phyloP scores from a whole-genome alignment of 139 green algal species.

The Protoeuglena noctilucae region DNA sequence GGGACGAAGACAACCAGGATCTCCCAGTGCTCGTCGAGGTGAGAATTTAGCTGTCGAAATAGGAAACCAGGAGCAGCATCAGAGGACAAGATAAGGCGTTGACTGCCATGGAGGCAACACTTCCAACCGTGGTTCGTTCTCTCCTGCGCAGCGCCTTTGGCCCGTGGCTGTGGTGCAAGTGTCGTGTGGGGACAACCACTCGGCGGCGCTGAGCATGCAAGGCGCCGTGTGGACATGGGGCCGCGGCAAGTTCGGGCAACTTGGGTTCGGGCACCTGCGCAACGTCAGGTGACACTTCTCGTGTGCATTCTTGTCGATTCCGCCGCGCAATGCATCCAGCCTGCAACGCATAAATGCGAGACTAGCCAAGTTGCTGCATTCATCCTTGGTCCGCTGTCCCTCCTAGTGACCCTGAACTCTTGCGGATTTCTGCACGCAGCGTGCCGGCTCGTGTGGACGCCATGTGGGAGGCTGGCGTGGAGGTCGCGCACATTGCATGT shows the following conservation, averaged over 20 bases:
- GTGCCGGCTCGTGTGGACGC: constrained; percentile 21
- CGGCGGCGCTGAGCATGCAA: constrained; percentile 28
- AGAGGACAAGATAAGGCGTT: no score
- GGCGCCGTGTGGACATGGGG: constrained; percentile 59
- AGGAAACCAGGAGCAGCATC: no score
- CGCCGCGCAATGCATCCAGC: not conserved
- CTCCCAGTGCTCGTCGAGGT: constrained; percentile 17
- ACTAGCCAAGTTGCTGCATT: no score
- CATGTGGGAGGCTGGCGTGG: constrained; percentile 13
- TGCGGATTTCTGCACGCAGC: no score
- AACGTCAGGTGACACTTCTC: no score
- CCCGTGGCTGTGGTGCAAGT: constrained; percentile 32
- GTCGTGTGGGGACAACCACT: constrained; percentile 52
- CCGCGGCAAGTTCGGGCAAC: constrained; percentile 42
- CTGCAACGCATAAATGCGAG: no score
- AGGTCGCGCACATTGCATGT: constrained; percentile 26
- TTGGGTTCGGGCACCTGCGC: constrained; percentile 40
- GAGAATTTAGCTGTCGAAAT: no score
- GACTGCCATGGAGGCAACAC: no score
- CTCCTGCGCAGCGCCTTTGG: constrained; percentile 32
- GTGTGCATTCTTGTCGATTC: not conserved
- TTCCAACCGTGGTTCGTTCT: no score
- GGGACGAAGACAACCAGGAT: constrained; percentile 11
- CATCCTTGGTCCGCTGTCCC: no score
- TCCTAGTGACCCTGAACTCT: no score